Evolutionary conservation across 2,329 filamentous ascomycete species (phyloP).

Genomic region (Diplodia sapinea): DNA sequence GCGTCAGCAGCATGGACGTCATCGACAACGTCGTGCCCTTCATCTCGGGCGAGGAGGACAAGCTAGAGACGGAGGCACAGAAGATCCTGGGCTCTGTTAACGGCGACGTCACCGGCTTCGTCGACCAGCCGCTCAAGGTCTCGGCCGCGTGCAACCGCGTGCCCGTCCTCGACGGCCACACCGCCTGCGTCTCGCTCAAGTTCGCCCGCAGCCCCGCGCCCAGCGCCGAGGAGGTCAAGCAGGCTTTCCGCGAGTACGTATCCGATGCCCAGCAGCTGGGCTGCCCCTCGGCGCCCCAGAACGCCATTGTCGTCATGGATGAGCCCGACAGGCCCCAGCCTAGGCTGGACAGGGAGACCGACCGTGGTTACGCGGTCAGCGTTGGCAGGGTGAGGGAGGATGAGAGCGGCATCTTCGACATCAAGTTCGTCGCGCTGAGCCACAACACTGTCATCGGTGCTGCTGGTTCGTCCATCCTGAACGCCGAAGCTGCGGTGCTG

Average conservation of each 20-base stretch:
- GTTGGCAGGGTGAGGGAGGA: slow-evolving; percentile 88
- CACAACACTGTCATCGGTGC: slow-evolving; percentile 94
- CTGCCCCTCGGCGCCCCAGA: slow-evolving; percentile 82
- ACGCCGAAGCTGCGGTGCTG: slow-evolving; percentile 88
- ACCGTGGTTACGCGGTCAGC: slow-evolving; percentile 86
- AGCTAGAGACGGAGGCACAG: slow-evolving; percentile 90
- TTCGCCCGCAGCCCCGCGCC: slow-evolving; percentile 80
- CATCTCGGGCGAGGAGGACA: slow-evolving; percentile 93
- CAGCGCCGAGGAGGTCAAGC: slow-evolving; percentile 74
- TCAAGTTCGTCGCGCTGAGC: slow-evolving; percentile 92
- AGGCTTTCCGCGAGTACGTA: slow-evolving; percentile 79
- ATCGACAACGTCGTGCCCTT: slow-evolving; percentile 95
- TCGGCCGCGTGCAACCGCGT: slow-evolving; percentile 92
- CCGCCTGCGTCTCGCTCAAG: slow-evolving; percentile 85
- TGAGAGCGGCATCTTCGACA: slow-evolving; percentile 86
- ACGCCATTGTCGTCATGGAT: slow-evolving; percentile 86
- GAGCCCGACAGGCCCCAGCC: slow-evolving; percentile 91
- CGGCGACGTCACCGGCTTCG: slow-evolving; percentile 72
- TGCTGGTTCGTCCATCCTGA: slow-evolving; percentile 93
- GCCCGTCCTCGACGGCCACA: slow-evolving; percentile 93
- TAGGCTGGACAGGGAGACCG: slow-evolving; percentile 82
- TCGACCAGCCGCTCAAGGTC: slow-evolving; percentile 77
- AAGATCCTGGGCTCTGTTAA: slow-evolving; percentile 89
- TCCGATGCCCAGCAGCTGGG: slow-evolving; percentile 82
- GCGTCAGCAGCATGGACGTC: slow-evolving; percentile 92